These are phyloP conservation scores for Pyronema domesticum DNA, from an alignment of 495 filamentous ascomycete species.

Conservation along the genomic window DNA sequence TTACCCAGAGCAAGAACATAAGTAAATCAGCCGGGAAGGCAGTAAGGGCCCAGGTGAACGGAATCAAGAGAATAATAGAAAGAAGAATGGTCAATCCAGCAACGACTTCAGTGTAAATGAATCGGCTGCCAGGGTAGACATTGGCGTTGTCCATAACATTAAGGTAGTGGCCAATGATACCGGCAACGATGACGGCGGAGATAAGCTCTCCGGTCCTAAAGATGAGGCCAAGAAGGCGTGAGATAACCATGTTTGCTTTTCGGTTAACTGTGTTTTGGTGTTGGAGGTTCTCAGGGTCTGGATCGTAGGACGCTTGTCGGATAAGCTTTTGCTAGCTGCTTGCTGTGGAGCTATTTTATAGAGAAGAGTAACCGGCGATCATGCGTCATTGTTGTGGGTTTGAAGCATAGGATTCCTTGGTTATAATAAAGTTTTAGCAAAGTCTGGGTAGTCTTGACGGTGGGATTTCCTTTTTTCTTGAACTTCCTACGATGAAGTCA, in stretches of 20 bases:
- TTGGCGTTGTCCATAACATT: slow-evolving; percentile 18
- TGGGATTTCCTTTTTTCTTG: no score
- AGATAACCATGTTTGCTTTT: slow-evolving; percentile 16
- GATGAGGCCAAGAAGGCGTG: slow-evolving; percentile 33
- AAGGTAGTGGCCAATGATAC: slow-evolving; percentile 39
- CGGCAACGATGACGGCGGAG: slow-evolving; percentile 34
- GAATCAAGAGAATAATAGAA: slow-evolving; percentile 38
- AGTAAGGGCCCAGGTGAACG: slow-evolving; percentile 29
- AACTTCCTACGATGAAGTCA: no score
- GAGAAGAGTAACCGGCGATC: no score
- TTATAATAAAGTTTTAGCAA: no score
- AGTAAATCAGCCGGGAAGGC: slow-evolving; percentile 32
- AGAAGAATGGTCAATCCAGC: slow-evolving; percentile 37
- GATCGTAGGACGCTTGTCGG: background rate
- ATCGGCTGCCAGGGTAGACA: slow-evolving; percentile 28
- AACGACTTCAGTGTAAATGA: slow-evolving; percentile 45
- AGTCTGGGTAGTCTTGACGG: no score
- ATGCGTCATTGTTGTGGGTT: no score
- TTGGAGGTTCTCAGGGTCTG: background rate
- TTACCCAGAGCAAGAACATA: slow-evolving; percentile 33
- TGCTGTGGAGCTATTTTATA: no score
- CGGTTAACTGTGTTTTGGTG: background rate
- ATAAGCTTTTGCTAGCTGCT: background rate
- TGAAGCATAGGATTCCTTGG: no score
- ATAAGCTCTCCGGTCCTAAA: slow-evolving; percentile 30